These are phyloP conservation scores for Babesia bigemina DNA, from an alignment of 169 alveolate genomes.

Conservation along the genomic window DNA sequence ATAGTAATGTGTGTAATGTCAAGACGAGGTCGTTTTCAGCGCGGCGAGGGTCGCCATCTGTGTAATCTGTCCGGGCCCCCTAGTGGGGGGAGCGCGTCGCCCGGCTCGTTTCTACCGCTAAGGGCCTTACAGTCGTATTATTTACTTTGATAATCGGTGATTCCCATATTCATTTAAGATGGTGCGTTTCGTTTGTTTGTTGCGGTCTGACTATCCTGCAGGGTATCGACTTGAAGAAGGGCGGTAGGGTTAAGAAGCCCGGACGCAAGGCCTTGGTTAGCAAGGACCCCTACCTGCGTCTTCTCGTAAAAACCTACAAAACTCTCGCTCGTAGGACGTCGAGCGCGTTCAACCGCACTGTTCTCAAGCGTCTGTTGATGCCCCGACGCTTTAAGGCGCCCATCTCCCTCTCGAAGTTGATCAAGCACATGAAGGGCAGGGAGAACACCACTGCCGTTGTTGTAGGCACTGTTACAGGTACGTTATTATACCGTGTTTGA, in stretches of 20 bases:
- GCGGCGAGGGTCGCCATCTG: no score
- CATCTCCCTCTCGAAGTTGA: conserved; percentile 90
- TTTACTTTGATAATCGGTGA: background rate
- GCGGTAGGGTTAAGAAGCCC: conserved; percentile 88
- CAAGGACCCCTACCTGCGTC: conserved; percentile 88
- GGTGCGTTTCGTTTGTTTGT: background rate
- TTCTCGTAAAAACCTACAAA: conserved; percentile 82
- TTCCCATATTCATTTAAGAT: background rate
- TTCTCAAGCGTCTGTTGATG: conserved; percentile 90
- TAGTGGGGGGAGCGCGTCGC: no score
- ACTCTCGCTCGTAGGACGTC: conserved; percentile 93
- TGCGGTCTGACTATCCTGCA: conserved; percentile 40
- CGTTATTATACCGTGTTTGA: background rate
- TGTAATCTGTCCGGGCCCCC: no score
- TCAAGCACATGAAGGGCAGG: conserved; percentile 86
- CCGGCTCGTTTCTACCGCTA: no score
- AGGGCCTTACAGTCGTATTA: no score
- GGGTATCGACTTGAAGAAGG: conserved; percentile 90
- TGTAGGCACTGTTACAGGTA: conserved; percentile 95
- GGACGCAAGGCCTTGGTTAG: conserved; percentile 88
- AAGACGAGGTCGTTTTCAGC: no score
- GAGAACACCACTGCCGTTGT: conserved; percentile 93
- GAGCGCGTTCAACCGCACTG: conserved; percentile 90
- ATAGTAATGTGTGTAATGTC: no score
- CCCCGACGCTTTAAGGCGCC: conserved; percentile 93